Base-by-base conservation (phyloP, 169 alveolate species). In the Cryptosporidium xiaoi region DNA sequence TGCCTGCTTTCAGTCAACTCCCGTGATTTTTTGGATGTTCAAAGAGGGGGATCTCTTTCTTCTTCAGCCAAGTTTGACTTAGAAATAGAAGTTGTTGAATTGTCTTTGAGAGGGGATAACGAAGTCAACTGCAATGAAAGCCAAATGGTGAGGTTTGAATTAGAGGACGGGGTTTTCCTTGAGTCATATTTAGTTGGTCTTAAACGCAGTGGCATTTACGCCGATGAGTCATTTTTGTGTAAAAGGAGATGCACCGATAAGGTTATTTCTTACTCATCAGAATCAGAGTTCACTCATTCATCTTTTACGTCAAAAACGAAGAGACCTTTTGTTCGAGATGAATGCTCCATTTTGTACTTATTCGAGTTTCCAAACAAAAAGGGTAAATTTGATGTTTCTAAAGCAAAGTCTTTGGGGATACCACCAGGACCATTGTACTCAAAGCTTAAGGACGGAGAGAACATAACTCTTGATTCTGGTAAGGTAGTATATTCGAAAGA, bases 391-490 rank as follows among this genome's bases (percentile, higher is more conserved):
- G 87, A 89, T 65, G 90, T 89, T 20, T 92, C 91, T 51, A 94
- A 93, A 51, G 97, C 97, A 1, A 82, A 91, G 68, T 82, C 69
- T 29, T 66, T 94, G 44, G 94, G 95, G 82, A 91, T 95, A 10
- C 92, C 93, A 50, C 93, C 95, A 27, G 97, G 98, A 24, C 96
- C 96, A 56, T 90, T 90, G 36, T 95, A 87, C 82, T 95, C 96
- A 1, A 93, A 89, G 66, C 92, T 96, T 53, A 93, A 94, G 84
- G 92, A 91, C 55, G 98, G 98, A 29, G 92, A 93, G 69, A 46
- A 92, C 31, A 82, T 96, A 24, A 87, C 91, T 44, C 71, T 94
- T 29, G 83, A 82, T 46, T 91, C 92, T 82, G 95, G 95, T 36
- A 85, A 90, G 60, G 60, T 90, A 33, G 92, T 96, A 34, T 83